A percentile compares a stretch with the other conserved stretches of the same genome.
Conservation (phyloP, 2,329 filamentous ascomycete species). For the Stagonosporopsis tanaceti region DNA sequence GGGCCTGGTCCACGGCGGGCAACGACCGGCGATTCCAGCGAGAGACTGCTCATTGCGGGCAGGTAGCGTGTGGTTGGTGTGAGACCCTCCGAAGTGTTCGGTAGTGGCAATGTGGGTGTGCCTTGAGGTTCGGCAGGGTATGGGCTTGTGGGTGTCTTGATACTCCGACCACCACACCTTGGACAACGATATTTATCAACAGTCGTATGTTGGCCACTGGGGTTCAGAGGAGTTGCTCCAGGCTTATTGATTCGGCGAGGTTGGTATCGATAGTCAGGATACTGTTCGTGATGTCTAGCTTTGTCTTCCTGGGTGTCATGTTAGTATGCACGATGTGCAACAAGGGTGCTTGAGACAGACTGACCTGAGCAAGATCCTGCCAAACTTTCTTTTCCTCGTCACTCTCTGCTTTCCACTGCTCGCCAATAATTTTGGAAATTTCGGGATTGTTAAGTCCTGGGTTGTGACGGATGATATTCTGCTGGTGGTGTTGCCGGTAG, state of each 20-base stretch:
- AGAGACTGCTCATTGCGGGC: constrained; percentile 52
- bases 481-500: constrained; percentile 92
- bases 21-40: constrained; percentile 45
- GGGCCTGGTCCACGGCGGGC: constrained; percentile 36
- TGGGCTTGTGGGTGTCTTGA: constrained; percentile 68
- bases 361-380: constrained; percentile 85
- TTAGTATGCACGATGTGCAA: constrained; percentile 19
- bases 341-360: constrained; percentile 17
- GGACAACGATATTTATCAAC: constrained; percentile 64
- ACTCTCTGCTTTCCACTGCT: constrained; percentile 84
- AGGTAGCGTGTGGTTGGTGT: constrained; percentile 46
- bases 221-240: constrained; percentile 49
- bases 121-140: constrained; percentile 53
- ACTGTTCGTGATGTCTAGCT: constrained; percentile 83
- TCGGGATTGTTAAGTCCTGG: constrained; percentile 94
- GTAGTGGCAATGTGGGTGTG: constrained; percentile 52
- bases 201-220: constrained; percentile 45
- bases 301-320: constrained; percentile 75
- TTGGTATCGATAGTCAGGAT: constrained; percentile 94
- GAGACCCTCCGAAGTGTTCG: constrained; percentile 41
- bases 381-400: constrained; percentile 81
- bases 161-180: constrained; percentile 75
- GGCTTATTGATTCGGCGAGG: constrained; percentile 65
- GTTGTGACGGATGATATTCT: constrained; percentile 78
- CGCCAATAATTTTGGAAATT: constrained; percentile 95